Evolutionary conservation across 768 basidiomycete species (phyloP), one percentile per base, ranked within the genome.

Genomic region (Boletus tomentosulus): DNA sequence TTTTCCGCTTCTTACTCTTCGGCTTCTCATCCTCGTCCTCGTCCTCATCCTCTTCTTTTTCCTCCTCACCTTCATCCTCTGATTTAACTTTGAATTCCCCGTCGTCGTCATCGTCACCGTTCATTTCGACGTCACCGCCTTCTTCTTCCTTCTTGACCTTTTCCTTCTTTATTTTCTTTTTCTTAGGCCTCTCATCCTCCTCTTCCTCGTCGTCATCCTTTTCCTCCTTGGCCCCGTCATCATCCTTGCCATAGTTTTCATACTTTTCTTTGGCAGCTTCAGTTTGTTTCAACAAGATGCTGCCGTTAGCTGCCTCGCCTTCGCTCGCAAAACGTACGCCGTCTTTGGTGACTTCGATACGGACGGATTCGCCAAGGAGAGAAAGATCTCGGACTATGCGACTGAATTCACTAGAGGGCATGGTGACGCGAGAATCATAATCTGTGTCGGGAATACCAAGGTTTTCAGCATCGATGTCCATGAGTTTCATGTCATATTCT

Each of bases 401-500:
- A 27, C 85, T 73, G 66, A 99, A 98, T 69, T 99, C 97, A 34
- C 76, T 55, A 0, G 93, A 82, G 8, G 89, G 81, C 83, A 99
- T 85, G 19, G 86, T 85, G 46, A 98, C 85, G 52, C 88, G 86
- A 3, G 92, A 92, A 63, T 98, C 96, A 71, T 98, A 99, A 47
- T 95, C 89, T 3, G 97, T 99, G 59, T 98, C 95, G 15, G 97
- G 97, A 65, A 98, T 98, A 46, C 88, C 87, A 48, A 98, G 87
- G 43, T 84, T 86, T 73, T 99, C 97, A 24, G 91, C 78, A 70
- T 99, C 96, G 66, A 99, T 99, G 65, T 98, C 96, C 96, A 99
- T 98, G 50, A 98, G 84, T 71, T 98, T 98, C 88, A 99, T 92
- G 62, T 97, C 94, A 74, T 99, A 99, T 68, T 98, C 92, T 25